phyloP scores from a whole-genome alignment of 2,329 filamentous ascomycete genomes.

The Paracorniculantispora psalliotae region DNA sequence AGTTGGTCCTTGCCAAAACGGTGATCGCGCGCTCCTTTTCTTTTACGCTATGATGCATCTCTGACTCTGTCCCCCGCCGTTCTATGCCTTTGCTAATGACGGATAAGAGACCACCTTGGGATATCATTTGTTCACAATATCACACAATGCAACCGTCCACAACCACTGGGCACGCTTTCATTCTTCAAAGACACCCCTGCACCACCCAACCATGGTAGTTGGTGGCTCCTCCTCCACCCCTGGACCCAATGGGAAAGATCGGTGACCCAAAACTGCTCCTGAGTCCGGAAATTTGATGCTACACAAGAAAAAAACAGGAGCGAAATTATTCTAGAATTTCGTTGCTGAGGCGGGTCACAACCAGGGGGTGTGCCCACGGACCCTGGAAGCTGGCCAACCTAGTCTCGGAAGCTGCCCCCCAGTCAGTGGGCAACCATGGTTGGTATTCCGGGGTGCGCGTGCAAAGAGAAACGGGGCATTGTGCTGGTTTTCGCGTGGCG shows the following conservation, averaged over 20 bases:
- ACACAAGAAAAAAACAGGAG: neutral
- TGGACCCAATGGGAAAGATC: constrained; percentile 4
- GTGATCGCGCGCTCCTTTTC: neutral
- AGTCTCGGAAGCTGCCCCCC: no score
- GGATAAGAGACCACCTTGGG: neutral
- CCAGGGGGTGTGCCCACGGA: neutral
- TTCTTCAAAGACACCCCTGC: neutral
- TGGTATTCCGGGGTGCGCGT: no score
- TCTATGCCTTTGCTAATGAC: neutral
- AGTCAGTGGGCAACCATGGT: no score
- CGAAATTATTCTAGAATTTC: constrained; percentile 9
- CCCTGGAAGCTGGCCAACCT: neutral
- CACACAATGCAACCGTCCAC: neutral
- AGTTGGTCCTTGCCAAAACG: neutral
- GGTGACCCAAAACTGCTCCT: neutral
- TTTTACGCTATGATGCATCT: neutral
- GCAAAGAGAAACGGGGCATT: no score
- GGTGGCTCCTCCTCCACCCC: neutral
- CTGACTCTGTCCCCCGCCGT: neutral
- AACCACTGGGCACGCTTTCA: no score
- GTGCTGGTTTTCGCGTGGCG: no score
- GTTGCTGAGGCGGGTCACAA: neutral
- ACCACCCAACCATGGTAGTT: no score
- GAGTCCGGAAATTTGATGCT: constrained; percentile 11
- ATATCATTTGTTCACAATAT: neutral